A percentile compares a stretch with the other conserved stretches of the same genome.
Evolutionary conservation across 257 asterid genomes (phyloP).

Genomic region (Penstemon eatonii): DNA sequence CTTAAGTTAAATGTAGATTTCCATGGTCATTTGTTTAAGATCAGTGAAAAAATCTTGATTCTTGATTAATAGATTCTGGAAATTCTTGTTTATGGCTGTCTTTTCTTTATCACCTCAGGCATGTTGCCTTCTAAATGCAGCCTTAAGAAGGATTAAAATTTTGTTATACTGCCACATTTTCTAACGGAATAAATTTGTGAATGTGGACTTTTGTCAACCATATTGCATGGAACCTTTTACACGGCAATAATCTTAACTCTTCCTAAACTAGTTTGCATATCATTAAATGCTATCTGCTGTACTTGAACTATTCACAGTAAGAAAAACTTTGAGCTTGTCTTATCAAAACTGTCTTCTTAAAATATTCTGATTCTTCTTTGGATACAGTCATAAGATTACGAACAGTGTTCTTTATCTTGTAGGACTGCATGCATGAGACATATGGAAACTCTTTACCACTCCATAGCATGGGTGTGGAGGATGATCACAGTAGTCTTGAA

Average conservation of each 20-base stretch:
- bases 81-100: background rate
- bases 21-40: no score
- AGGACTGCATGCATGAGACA: conserved; percentile 90
- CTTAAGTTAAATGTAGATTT: no score
- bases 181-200: background rate
- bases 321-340: conserved; percentile 6
- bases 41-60: background rate
- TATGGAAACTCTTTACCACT: conserved; percentile 70
- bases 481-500: conserved; percentile 75
- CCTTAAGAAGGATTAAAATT: conserved; percentile 4
- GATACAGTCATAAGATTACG: conserved; percentile 9
- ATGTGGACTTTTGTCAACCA: conserved; percentile 1
- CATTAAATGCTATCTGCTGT: background rate
- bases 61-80: background rate
- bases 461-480: conserved; percentile 75
- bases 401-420: conserved; percentile 25
- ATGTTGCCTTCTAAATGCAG: background rate
- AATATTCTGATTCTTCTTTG: conserved; percentile 15
- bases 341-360: conserved; percentile 4
- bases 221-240: background rate
- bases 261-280: conserved; percentile 14
- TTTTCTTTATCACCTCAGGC: background rate
- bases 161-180: conserved; percentile 19
- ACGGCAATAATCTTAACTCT: background rate
- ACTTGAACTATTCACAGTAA: background rate